Conservation (phyloP, 2,329 filamentous ascomycete genomes). For the Mycosphaerella arachidis region DNA sequence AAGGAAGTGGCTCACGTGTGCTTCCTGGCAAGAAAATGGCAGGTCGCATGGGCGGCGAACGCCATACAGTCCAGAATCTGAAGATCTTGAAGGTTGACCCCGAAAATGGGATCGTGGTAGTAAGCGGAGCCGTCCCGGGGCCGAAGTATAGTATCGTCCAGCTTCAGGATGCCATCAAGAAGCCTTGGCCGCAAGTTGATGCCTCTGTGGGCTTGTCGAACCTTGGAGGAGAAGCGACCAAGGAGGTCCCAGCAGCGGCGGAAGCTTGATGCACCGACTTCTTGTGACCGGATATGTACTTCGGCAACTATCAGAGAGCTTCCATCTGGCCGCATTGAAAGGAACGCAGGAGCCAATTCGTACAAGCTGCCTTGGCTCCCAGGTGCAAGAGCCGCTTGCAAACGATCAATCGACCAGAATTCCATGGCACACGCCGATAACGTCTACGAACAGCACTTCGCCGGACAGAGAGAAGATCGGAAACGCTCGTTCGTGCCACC, state of each 20-base stretch:
- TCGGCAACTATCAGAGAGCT: not conserved
- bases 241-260: not conserved
- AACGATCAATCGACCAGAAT: not conserved
- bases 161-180: conserved; percentile 88
- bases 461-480: not conserved
- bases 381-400: not conserved
- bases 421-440: not conserved
- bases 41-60: conserved; percentile 87
- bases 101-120: conserved; percentile 79
- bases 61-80: conserved; percentile 85
- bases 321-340: not conserved
- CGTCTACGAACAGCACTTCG: not conserved
- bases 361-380: not conserved
- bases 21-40: conserved; percentile 97
- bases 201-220: conserved; percentile 13
- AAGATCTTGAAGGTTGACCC: conserved; percentile 83
- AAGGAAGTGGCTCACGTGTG: conserved; percentile 88
- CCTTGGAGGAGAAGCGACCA: not conserved
- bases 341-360: not conserved
- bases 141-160: conserved; percentile 82
- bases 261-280: not conserved
- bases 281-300: not conserved
- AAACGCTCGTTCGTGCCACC: no score
- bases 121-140: conserved; percentile 81
- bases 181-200: conserved; percentile 61